Base-by-base conservation (phyloP, 805 yeast genomes). In the Priceomyces medius region DNA sequence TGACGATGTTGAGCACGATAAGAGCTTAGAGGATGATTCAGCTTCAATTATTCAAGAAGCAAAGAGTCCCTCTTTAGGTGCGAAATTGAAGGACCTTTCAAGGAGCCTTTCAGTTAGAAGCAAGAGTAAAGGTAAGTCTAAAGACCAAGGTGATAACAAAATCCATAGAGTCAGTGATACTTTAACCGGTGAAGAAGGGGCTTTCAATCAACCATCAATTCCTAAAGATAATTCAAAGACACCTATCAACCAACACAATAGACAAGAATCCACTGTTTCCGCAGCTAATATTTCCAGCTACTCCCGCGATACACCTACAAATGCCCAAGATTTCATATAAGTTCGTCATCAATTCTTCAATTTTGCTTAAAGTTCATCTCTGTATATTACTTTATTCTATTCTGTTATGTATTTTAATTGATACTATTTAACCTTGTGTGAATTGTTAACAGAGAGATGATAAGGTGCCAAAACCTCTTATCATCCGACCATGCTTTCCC, bases 21-120 rank as follows among this genome's bases (percentile, higher is more conserved):
- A 40, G 8, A 34, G 33, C 18, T 31, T 37, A 9, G 54, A 47
- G 4, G 41, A 40, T 21, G 17, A 48, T 23, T 10, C 37, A 20
- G 27, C 31, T 10, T 36, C 39, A 21, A 13, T 20, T 12, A 14
- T 7, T 14, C 18, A 17, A 10, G 35, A 38, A 16, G 40, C 38
- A 16, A 26, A 37, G 21, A 17, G 36, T 12, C 33, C 28, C 5
- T 49, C 65, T 5, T 64, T 73, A 23, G 75, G 78, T 7, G 58
- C 74, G 3, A 74, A 63, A 55, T 52, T 75, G 37, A 69, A 67
- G 28, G 63, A 63, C 48, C 51, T 78, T 31, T 64, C 74, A 1
- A 64, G 75, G 38, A 71, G 74, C 8, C 64, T 72, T 38, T 68
- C 76, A 1, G 45, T 51, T 14, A 41, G 43, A 9, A 53, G 47